Percentiles rank a stretch among this genome's conserved stretches.
Conservation (phyloP, 192 early-diverging fungal genomes). For the Backusella parvicylindrica region DNA sequence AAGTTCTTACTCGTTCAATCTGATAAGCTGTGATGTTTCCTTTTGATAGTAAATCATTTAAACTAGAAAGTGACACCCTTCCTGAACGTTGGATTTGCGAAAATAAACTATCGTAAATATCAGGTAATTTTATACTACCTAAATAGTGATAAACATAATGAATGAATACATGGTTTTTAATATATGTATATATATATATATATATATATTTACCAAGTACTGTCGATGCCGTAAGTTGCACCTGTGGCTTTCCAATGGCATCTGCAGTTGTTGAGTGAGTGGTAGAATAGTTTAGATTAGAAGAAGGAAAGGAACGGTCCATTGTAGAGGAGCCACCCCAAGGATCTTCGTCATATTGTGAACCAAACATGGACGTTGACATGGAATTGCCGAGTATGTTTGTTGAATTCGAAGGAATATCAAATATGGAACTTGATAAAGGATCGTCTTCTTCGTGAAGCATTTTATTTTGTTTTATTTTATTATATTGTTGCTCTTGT, state of each 20-base stretch:
- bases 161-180: too few relatives aligned
- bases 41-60: constrained; percentile 40
- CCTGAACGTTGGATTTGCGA: constrained; percentile 36
- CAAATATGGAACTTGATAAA: constrained; percentile 28
- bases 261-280: neutral
- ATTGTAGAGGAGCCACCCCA: constrained; percentile 24
- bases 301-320: constrained; percentile 14
- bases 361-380: constrained; percentile 22
- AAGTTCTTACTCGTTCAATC: constrained; percentile 49
- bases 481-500: neutral
- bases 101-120: constrained; percentile 43
- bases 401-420: constrained; percentile 6
- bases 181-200: too few relatives aligned
- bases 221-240: neutral
- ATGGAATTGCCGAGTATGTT: constrained; percentile 14
- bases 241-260: neutral
- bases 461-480: constrained; percentile 1
- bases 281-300: constrained; percentile 5
- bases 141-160: neutral
- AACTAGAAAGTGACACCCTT: constrained; percentile 40
- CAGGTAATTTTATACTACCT: constrained; percentile 47
- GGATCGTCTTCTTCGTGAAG: constrained; percentile 30
- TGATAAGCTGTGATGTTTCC: constrained; percentile 38
- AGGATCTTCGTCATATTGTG: constrained; percentile 31
- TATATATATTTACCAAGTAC: neutral